Evolutionary conservation across 768 basidiomycete genomes (phyloP), one percentile per base, ranked within the genome.

Genomic region (Collybiopsis luxurians): DNA sequence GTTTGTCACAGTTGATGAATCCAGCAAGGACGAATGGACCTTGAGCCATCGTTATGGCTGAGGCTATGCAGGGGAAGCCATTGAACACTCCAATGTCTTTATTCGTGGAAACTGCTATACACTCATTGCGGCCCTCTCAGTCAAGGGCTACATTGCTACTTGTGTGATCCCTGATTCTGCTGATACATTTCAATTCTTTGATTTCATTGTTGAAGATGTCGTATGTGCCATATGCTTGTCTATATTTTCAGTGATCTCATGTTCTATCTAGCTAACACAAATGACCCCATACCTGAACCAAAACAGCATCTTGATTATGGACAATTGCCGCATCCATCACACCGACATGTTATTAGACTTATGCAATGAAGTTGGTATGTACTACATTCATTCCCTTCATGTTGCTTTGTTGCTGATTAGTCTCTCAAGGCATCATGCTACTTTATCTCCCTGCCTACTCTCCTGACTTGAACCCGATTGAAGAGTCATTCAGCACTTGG

Each of bases 261-360:
- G 5, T 49, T 49, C 9, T 49, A 10, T 30, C 11, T 30, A 49
- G 47, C 11, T 49, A 11, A 11, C 47, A 19, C 47, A 30, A 30
- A 49, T 72, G 70, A 71, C 73, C 49, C 70, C 67, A 17, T 77
- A 55, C 43, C 73, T 72, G 1, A 64, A 23, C 0, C 38, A 26
- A 1, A 53, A 61, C 36, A 73, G 68, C 53, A 70, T 77, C 27
- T 59, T 76, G 12, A 55, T 75, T 3, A 58, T 73, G 38, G 73
- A 76, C 50, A 76, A 75, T 59, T 75, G 74, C 47, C 46, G 62
- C 0, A 78, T 75, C 9, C 76, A 78, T 55, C 67, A 76, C 30
- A 69, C 60, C 34, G 61, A 70, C 21, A 67, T 60, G n/a, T 26
- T 74, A 0, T 53, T 53, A 43, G 63, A 71, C 6, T 56, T 66